Conservation (phyloP, 306 rosid species). For the Prunus padus region DNA sequence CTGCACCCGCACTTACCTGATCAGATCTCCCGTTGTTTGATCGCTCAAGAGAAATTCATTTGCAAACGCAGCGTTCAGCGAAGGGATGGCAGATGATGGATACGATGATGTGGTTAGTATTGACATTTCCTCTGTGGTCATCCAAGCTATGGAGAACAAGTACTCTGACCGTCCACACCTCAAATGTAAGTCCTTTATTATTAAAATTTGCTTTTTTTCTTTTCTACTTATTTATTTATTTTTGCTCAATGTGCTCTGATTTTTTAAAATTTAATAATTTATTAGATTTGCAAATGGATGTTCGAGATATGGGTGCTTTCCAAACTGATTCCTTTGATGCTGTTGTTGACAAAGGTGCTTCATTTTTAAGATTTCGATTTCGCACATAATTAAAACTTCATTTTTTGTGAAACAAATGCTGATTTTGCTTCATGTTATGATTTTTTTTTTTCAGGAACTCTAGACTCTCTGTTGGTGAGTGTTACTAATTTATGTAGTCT, state of each 20-base stretch:
- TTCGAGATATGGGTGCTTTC: conserved; percentile 67
- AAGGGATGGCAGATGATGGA: conserved; percentile 79
- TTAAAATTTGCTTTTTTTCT: not conserved
- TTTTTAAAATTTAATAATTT: conserved; percentile 23
- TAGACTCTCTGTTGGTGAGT: conserved; percentile 77
- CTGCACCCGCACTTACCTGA: not conserved
- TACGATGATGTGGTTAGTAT: conserved; percentile 65
- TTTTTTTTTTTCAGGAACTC: conserved; percentile 61
- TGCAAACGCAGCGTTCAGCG: conserved; percentile 58
- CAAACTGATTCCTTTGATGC: conserved; percentile 58
- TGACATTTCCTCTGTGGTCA: conserved; percentile 74
- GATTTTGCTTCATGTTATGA: conserved; percentile 19
- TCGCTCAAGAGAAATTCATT: not conserved
- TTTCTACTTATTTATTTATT: not conserved
- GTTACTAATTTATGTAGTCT: conserved; percentile 28
- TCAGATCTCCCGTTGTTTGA: not conserved
- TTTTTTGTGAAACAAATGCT: not conserved
- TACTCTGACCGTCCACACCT: conserved; percentile 46
- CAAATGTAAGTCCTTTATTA: conserved; percentile 44
- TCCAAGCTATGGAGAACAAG: conserved; percentile 72
- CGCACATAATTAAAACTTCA: not conserved
- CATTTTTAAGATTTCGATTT: not conserved
- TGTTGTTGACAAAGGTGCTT: conserved; percentile 73
- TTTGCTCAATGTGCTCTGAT: too few species aligned
- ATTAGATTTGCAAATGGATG: conserved; percentile 80